phyloP scores from a whole-genome alignment of 2,329 filamentous ascomycete species.

The Ramularia endophylla region DNA sequence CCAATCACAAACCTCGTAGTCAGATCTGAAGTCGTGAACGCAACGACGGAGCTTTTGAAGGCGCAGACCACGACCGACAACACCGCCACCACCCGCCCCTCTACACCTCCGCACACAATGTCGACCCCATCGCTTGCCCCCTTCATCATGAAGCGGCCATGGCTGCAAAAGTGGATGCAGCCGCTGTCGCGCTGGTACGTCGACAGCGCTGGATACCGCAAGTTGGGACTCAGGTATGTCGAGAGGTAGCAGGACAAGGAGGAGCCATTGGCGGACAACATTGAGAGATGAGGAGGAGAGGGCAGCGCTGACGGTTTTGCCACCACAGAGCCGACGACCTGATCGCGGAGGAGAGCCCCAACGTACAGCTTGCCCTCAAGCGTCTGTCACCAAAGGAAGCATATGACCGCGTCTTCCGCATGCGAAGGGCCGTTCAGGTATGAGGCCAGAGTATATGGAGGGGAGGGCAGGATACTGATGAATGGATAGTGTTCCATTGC shows the following conservation, averaged over 20 bases:
- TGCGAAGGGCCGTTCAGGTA: conserved; percentile 92
- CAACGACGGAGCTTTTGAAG: background rate
- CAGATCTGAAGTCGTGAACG: conserved; percentile 2
- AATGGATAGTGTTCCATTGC: conserved; percentile 55
- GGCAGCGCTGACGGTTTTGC: conserved; percentile 11
- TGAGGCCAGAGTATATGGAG: conserved; percentile 14
- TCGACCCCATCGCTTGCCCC: conserved; percentile 66
- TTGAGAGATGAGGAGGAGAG: background rate
- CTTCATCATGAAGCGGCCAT: conserved; percentile 77
- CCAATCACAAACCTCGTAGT: conserved; percentile 1
- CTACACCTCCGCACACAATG: conserved; percentile 47
- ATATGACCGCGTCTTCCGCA: conserved; percentile 96
- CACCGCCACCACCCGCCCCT: conserved; percentile 11
- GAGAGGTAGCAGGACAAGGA: background rate
- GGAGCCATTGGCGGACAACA: background rate
- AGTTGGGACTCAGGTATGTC: conserved; percentile 79
- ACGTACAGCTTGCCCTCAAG: conserved; percentile 80
- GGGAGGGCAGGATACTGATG: conserved; percentile 8
- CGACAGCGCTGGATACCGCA: conserved; percentile 84
- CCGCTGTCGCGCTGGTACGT: conserved; percentile 85
- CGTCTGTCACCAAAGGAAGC: conserved; percentile 83
- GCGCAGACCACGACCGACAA: conserved; percentile 18
- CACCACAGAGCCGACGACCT: conserved; percentile 78
- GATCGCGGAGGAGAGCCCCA: conserved; percentile 85
- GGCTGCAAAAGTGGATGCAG: conserved; percentile 71